Base-by-base conservation (phyloP, 2,329 filamentous ascomycete genomes). In the Aspergillus calidoustus region DNA sequence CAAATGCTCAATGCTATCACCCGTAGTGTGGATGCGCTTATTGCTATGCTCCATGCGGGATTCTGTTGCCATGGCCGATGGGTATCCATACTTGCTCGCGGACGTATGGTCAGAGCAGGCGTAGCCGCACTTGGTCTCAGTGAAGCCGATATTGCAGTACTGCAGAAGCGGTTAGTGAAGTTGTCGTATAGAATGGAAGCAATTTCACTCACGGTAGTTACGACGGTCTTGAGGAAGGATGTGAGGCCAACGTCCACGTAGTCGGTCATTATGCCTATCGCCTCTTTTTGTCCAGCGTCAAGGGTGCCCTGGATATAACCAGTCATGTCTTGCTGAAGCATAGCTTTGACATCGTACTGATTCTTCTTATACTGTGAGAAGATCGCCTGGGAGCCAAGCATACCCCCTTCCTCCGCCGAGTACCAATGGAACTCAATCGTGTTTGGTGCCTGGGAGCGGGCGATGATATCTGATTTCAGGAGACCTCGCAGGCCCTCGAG, bases 261-360 rank as follows among this genome's bases (percentile, higher is more conserved):
- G 78, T 98, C 94, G 4, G 91, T 93, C 71, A 98, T 96, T 55
- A 98, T 91, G 48, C 94, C 94, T 3, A 98, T 91, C 50, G 88
- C 90, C 82, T 97, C 94, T 5, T 88, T 85, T 77, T 91, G 84
- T 62, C 93, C 93, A 3, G 91, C 89, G 67, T 95, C 91, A 22
- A 95, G 80, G 0, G 93, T 96, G 71, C 89, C 89, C 75, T 93
- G 87, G 5, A 93, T 86, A 75, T 90, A 97, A 19, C 94, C 94
- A 1, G 92, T 96, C 94, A 98, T 98, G 78, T 98, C 94, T 79
- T 98, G 94, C 81, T 98, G 94, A 58, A 98, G 86, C 95, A 98
- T 98, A 38, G 94, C 94, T 80, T 94, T 96, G 76, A 98, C 85
- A 67, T 94, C 88, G 28, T 89, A 86, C 34, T 85, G 84, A 23